Evolutionary conservation across 108 stramenopile species (phyloP), one percentile per base, ranked within the genome.

Genomic region (Stephanodiscus triporus): DNA sequence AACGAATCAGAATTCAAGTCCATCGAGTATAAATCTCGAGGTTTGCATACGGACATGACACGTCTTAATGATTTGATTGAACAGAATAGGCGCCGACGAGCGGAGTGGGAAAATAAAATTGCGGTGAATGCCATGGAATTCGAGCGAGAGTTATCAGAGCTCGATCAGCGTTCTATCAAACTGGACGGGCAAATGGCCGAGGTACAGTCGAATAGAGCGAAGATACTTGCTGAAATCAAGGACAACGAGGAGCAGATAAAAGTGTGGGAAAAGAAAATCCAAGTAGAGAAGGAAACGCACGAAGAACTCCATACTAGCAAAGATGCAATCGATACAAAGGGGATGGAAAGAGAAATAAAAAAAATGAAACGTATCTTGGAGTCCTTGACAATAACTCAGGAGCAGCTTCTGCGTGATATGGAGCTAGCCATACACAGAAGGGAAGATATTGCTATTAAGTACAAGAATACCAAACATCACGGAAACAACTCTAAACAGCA

Each of bases 281-380:
- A 91, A 85, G 77, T 92, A 11, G 94, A 95, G 82, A 86, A 89
- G 63, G 92, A 93, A 72, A 92, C 92, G 6, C 86, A 92, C 78
- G 86, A 69, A 27, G 87, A 87, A 29, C 80, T 95, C 17, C 89
- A 92, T 57, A 91, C 89, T 9, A 81, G 70, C 34, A 86, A 88
- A 26, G 90, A 91, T 47, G 78, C 84, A 23, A 61, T 79, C 26
- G 91, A 93, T 67, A 85, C 78, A 19, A 82, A 86, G 42, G 85
- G 76, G 19, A 95, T 95, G 94, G 86, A 91, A 72, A 79, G 77
- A 47, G 94, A 95, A 75, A 93, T 95, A 42, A 86, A 92, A 84
- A 83, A 89, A 47, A 95, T 95, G 94, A 82, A 85, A 23, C 78
- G 91, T 23, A 81, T 88, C 13, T 75, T 91, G 6, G 91, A 89